Evolutionary conservation across 2,329 filamentous ascomycete genomes (phyloP).

Genomic region (Calonectria ilicicola): DNA sequence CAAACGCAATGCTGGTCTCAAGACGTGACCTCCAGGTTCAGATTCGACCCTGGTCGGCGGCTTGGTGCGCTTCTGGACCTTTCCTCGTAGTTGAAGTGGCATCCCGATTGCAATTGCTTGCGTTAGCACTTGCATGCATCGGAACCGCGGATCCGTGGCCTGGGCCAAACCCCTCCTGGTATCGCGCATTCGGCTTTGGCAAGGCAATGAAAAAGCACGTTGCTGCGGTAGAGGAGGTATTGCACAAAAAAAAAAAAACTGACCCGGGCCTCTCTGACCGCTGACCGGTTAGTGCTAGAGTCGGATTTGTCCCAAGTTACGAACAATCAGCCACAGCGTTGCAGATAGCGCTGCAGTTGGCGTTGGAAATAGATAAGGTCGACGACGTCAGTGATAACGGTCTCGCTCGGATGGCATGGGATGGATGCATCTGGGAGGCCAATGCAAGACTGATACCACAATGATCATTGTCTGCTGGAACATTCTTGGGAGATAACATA

Average conservation of each 20-base stretch:
- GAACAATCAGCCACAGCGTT: conserved; percentile 11
- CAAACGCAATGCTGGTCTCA: neutral
- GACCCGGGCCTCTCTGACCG: neutral
- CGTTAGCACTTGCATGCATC: conserved; percentile 18
- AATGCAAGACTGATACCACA: conserved; percentile 7
- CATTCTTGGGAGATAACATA: conserved; percentile 12
- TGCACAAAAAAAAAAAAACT: no score
- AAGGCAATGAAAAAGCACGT: neutral
- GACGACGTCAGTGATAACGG: conserved; percentile 1
- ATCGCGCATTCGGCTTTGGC: neutral
- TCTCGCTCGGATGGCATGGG: neutral
- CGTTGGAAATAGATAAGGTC: conserved; percentile 15
- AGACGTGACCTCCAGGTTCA: neutral
- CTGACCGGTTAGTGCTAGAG: neutral
- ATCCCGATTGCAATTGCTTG: conserved; percentile 2
- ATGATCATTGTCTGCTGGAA: neutral
- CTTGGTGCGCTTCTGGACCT: conserved; percentile 6
- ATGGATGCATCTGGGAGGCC: neutral
- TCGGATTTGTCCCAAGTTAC: conserved; percentile 12
- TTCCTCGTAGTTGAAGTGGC: neutral
- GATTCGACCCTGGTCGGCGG: neutral
- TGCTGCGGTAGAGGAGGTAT: neutral
- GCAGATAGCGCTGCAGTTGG: conserved; percentile 2
- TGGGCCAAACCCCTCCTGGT: conserved; percentile 5
- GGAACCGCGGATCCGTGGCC: neutral